A percentile compares a stretch with the other conserved stretches of the same genome.
phyloP scores from a whole-genome alignment of 2,329 filamentous ascomycete species.

The Huntiella decipiens region DNA sequence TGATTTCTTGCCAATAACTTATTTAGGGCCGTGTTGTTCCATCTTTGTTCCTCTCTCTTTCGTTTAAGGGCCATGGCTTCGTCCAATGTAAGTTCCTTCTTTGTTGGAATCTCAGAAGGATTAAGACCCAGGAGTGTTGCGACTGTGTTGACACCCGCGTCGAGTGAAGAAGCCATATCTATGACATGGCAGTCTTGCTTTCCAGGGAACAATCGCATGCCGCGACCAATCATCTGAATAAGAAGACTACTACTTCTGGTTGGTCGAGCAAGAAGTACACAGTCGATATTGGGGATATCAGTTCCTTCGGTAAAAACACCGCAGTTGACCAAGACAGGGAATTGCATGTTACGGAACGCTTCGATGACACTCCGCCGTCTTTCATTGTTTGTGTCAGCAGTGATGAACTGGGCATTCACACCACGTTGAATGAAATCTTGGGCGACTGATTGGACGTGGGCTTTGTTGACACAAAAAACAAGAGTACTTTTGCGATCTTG shows the following conservation, averaged over 20 bases:
- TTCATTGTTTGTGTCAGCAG: constrained; percentile 54
- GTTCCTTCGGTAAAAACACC: constrained; percentile 95
- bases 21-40: constrained; percentile 1
- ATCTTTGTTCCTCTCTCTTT: constrained; percentile 19
- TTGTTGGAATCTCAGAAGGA: constrained; percentile 54
- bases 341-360: constrained; percentile 50
- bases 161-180: constrained; percentile 79
- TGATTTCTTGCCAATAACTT: constrained; percentile 3
- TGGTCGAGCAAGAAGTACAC: constrained; percentile 68
- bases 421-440: constrained; percentile 57
- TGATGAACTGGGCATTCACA: constrained; percentile 73
- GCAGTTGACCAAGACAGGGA: constrained; percentile 81
- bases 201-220: constrained; percentile 61
- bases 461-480: constrained; percentile 83
- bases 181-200: constrained; percentile 89
- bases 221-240: constrained; percentile 93
- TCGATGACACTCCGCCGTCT: constrained; percentile 52
- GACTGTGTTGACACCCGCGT: constrained; percentile 70
- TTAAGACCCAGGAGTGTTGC: constrained; percentile 88
- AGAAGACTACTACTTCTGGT: constrained; percentile 86
- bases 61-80: constrained; percentile 24
- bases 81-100: constrained; percentile 33
- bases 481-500: constrained; percentile 59
- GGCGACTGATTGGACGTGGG: constrained; percentile 60
- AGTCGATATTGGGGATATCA: constrained; percentile 94